These are phyloP conservation scores for Curvularia hawaiiensis DNA, from an alignment of 2,329 filamentous ascomycete species.

Conservation along the genomic window DNA sequence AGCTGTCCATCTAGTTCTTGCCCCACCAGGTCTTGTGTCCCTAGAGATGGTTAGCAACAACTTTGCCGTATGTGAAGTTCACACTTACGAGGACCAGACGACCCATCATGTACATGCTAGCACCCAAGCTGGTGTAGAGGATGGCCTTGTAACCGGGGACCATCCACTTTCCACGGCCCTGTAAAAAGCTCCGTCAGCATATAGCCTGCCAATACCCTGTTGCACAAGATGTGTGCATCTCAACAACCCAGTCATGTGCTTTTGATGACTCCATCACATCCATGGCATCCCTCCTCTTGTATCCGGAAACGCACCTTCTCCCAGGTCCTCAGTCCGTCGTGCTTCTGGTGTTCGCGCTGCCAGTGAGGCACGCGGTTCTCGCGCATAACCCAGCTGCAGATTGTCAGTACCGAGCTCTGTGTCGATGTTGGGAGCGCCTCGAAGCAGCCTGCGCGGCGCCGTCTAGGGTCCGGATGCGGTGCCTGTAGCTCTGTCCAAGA, in stretches of 20 bases:
- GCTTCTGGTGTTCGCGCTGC: constrained; percentile 76
- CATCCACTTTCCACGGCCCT: constrained; percentile 67
- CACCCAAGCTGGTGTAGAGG: constrained; percentile 66
- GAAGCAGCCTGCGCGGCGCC: constrained; percentile 18
- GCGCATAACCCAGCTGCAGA: constrained; percentile 62
- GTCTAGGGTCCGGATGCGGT: constrained; percentile 5
- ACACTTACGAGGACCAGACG: constrained; percentile 65
- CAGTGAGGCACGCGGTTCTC: constrained; percentile 77
- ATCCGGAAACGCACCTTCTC: constrained; percentile 67
- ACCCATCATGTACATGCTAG: constrained; percentile 75
- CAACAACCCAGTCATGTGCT: neutral
- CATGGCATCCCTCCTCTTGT: constrained; percentile 15
- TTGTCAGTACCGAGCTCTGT: constrained; percentile 38
- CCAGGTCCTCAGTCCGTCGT: constrained; percentile 76
- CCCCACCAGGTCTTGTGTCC: constrained; percentile 79
- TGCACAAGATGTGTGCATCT: neutral
- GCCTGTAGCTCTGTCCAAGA: constrained; percentile 26
- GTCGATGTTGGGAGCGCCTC: constrained; percentile 15
- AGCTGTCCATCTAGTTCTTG: constrained; percentile 39
- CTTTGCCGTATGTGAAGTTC: neutral
- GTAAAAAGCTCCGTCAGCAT: constrained; percentile 51
- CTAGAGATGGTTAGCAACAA: constrained; percentile 22
- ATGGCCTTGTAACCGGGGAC: constrained; percentile 71
- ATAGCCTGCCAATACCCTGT: neutral
- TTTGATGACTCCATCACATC: constrained; percentile 1